These are phyloP conservation scores for Candida succiphila DNA, from an alignment of 805 yeast species.

Conservation along the genomic window DNA sequence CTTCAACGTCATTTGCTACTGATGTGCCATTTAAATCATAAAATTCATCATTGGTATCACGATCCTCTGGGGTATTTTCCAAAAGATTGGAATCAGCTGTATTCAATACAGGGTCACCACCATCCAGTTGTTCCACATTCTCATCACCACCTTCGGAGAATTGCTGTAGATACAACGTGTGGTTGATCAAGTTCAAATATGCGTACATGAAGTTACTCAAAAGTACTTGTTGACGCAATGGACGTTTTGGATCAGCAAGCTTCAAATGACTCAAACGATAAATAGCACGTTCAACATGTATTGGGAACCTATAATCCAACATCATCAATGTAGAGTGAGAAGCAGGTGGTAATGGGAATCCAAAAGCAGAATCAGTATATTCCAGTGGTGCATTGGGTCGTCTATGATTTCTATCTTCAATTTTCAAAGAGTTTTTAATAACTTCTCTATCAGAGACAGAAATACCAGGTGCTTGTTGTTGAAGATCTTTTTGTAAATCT, in stretches of 20 bases:
- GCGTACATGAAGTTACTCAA: conserved; percentile 97
- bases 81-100: too few species aligned
- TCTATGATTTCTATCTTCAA: conserved; percentile 19
- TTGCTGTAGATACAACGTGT: conserved; percentile 71
- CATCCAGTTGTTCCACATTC: neutral
- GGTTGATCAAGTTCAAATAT: conserved; percentile 88
- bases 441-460: conserved; percentile 6
- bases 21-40: too few species aligned
- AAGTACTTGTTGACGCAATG: conserved; percentile 84
- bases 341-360: conserved; percentile 78
- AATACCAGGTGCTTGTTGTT: conserved; percentile 1
- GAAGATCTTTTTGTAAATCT: neutral
- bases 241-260: conserved; percentile 88
- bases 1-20: too few species aligned
- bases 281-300: conserved; percentile 93
- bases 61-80: too few species aligned
- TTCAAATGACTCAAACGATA: conserved; percentile 88
- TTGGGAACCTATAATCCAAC: conserved; percentile 82
- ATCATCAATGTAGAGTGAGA: conserved; percentile 67
- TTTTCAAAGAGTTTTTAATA: conserved; percentile 16
- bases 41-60: too few species aligned
- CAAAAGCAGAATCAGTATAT: conserved; percentile 75
- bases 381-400: conserved; percentile 48
- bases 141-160: neutral
- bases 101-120: too few species aligned